Conservation (phyloP, 2,329 filamentous ascomycete genomes). For the Blumeriella jaapii region DNA sequence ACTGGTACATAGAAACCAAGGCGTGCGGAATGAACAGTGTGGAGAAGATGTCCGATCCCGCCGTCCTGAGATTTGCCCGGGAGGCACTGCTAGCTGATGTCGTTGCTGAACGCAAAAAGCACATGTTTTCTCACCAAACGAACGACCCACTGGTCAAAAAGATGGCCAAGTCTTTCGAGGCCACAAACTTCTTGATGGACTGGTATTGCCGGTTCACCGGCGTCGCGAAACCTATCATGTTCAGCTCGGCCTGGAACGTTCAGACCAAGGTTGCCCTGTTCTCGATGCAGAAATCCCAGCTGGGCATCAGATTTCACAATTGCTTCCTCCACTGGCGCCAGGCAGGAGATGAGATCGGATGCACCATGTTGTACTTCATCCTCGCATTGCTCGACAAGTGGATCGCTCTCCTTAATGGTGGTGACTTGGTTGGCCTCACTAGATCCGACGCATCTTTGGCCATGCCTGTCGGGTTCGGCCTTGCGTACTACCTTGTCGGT, state of each 20-base stretch:
- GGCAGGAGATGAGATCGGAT: slow-evolving; percentile 37
- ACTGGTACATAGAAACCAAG: slow-evolving; percentile 34
- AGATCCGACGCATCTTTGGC: slow-evolving; percentile 27
- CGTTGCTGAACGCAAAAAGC: slow-evolving; percentile 31
- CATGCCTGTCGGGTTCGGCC: slow-evolving; percentile 38
- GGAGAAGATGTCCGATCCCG: slow-evolving; percentile 26
- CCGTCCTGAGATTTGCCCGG: slow-evolving; percentile 36
- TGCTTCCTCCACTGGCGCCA: slow-evolving; percentile 48
- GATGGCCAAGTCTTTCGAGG: slow-evolving; percentile 22
- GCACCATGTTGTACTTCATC: slow-evolving; percentile 41
- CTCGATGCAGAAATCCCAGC: slow-evolving; percentile 39
- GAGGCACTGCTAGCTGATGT: slow-evolving; percentile 35
- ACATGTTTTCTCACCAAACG: slow-evolving; percentile 32
- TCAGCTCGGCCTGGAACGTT: slow-evolving; percentile 46
- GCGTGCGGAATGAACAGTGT: slow-evolving; percentile 11
- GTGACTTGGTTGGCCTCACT: slow-evolving; percentile 30
- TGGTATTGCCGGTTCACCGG: slow-evolving; percentile 41
- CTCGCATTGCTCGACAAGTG: slow-evolving; percentile 44
- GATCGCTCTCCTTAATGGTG: slow-evolving; percentile 37
- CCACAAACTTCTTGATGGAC: slow-evolving; percentile 22
- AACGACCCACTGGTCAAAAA: slow-evolving; percentile 36
- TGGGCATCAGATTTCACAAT: slow-evolving; percentile 43
- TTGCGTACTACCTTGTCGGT: slow-evolving; percentile 45
- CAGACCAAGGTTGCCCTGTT: slow-evolving; percentile 42
- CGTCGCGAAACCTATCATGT: slow-evolving; percentile 38